Base-by-base conservation (phyloP, 148 eudicot species). In the Polygonum maritimum region DNA sequence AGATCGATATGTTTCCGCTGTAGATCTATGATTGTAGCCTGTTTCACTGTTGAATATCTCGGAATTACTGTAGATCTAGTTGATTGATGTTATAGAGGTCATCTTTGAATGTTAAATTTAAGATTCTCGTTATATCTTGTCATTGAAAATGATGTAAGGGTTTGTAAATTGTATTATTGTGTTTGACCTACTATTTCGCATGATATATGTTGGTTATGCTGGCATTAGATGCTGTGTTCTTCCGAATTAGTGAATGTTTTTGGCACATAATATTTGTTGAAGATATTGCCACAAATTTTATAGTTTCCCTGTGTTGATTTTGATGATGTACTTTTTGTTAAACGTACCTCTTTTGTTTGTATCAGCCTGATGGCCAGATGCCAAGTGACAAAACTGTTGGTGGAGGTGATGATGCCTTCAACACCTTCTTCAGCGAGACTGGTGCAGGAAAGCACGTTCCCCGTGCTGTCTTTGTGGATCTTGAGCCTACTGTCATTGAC, bases 331-430 rank as follows among this genome's bases (percentile, higher is more conserved):
- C n/a, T n/a, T n/a, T n/a, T n/a, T n/a, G n/a, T n/a, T n/a, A n/a
- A n/a, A n/a, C n/a, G n/a, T n/a, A n/a, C n/a, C n/a, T n/a, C n/a
- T n/a, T n/a, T 26, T 26, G 31, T 33, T 31, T 62, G 15, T 62
- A 1, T 38, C 74, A 70, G 74, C 74, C 74, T 70, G 74, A 70
- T 70, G 74, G 74, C 33, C 47, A 70, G 11, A 70, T 70, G 74
- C 74, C 74, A 39, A 40, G 74, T 70, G 74, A 70, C 74, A 70
- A 70, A 44, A 70, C 74, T 31, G 74, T 70, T 40, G 74, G 74
- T 15, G 74, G 74, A 70, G 74, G 74, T 40, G 74, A 70, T 39
- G 74, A 70, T 40, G 74, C 74, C 74, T 70, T 70, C 74, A 70
- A 70, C 74, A 70, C 74, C 39, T 70, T 70, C 74, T 70, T 70